Evolutionary conservation across 2,329 filamentous ascomycete genomes (phyloP).

Genomic region (Blastomyces silverae): DNA sequence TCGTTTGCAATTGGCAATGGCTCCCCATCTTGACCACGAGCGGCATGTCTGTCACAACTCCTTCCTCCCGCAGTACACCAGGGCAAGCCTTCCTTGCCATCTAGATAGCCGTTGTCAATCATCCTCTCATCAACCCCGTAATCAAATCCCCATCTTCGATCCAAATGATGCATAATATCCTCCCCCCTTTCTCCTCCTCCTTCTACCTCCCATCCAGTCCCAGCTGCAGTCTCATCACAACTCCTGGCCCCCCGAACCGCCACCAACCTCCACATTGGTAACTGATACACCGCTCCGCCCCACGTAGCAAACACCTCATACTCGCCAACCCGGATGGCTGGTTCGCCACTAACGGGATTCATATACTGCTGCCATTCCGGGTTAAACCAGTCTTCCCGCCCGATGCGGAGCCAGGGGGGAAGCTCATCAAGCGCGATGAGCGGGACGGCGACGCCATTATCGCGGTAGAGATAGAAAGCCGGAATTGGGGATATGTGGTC

Average conservation of each 20-base stretch:
- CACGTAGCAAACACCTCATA: slow-evolving; percentile 12
- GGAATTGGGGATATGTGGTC: slow-evolving; percentile 25
- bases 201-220: not conserved
- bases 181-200: not conserved
- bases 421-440: slow-evolving; percentile 42
- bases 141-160: not conserved
- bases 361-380: slow-evolving; percentile 22
- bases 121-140: not conserved
- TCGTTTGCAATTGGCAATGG: too few species aligned
- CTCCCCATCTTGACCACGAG: not conserved
- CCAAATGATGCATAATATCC: not conserved
- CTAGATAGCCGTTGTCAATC: not conserved
- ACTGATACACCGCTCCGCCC: not conserved
- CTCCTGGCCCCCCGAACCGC: not conserved
- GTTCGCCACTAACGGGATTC: slow-evolving; percentile 20
- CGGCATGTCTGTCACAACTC: too few species aligned
- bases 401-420: slow-evolving; percentile 33
- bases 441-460: slow-evolving; percentile 33
- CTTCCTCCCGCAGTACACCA: not conserved
- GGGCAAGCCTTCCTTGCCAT: not conserved
- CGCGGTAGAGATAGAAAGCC: slow-evolving; percentile 37
- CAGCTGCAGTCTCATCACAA: not conserved
- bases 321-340: slow-evolving; percentile 4
- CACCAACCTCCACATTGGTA: not conserved
- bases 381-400: slow-evolving; percentile 24